phyloP scores from a whole-genome alignment of 23 red algal genomes.

The Gracilaria vermiculophylla region DNA sequence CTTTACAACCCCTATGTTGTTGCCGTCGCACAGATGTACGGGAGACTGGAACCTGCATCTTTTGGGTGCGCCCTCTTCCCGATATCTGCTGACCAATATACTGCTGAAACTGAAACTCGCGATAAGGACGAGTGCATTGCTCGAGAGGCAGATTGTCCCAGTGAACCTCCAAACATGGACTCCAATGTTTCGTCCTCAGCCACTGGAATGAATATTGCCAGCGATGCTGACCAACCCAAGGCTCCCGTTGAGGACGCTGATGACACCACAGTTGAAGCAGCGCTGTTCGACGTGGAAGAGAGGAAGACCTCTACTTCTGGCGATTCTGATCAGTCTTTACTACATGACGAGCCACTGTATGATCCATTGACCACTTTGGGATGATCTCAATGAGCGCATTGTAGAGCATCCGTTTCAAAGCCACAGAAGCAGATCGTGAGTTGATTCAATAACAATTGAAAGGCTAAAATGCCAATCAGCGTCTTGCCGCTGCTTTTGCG shows the following conservation, averaged over 20 bases:
- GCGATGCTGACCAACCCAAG: not conserved
- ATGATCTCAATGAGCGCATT: not conserved
- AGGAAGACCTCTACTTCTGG: not conserved
- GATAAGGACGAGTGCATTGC: not conserved
- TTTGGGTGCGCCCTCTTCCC: not conserved
- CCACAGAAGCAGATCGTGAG: too few relatives aligned
- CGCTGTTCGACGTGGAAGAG: not conserved
- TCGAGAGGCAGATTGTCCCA: not conserved
- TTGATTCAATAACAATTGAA: too few relatives aligned
- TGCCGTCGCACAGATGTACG: not conserved
- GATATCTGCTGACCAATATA: not conserved
- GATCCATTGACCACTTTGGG: not conserved
- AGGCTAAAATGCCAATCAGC: too few relatives aligned
- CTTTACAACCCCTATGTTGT: not conserved
- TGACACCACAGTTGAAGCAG: not conserved
- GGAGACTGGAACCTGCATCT: not conserved
- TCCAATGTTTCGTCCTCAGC: not conserved
- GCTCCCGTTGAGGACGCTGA: not conserved
- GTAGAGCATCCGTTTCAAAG: too few relatives aligned
- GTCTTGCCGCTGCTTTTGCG: too few relatives aligned
- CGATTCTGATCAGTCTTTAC: not conserved
- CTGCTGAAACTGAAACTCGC: not conserved
- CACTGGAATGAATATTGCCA: not conserved
- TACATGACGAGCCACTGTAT: not conserved
- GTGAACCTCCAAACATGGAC: not conserved